A percentile compares a stretch with the other conserved stretches of the same genome.
Conservation (phyloP, 139 green algal species). For the Eudorina sp. region DNA sequence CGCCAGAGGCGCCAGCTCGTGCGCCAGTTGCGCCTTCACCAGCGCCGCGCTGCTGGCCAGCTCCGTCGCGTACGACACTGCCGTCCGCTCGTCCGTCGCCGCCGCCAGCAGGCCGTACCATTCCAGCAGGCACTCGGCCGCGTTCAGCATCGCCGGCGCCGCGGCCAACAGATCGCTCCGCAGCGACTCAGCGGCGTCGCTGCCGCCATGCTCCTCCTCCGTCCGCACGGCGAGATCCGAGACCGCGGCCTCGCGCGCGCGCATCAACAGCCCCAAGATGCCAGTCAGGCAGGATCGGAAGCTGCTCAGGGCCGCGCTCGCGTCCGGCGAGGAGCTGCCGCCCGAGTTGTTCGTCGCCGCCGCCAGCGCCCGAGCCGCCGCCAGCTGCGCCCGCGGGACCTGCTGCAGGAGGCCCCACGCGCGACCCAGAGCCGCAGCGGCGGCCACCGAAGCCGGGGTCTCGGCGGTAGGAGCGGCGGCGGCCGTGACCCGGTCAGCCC, state of each 20-base stretch:
- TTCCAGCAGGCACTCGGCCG: constrained; percentile 14
- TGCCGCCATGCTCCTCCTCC: not conserved
- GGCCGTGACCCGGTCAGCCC: no score
- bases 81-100: not conserved
- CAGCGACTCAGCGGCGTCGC: not conserved
- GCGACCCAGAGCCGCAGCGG: not conserved
- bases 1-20: constrained; percentile 27
- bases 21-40: not conserved
- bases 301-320: not conserved
- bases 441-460: not conserved
- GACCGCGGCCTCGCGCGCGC: not conserved
- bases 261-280: constrained; percentile 8
- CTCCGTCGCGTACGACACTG: constrained; percentile 7
- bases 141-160: not conserved
- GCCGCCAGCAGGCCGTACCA: constrained; percentile 32
- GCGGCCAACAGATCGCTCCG: not conserved
- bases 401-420: not conserved
- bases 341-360: not conserved
- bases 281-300: constrained; percentile 10
- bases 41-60: constrained; percentile 16
- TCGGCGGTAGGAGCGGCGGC: not conserved
- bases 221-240: not conserved
- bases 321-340: not conserved
- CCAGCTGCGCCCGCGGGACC: constrained; percentile 23
- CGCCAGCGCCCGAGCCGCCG: constrained; percentile 15